Evolutionary conservation across 208 protist genomes (phyloP), one percentile per base, ranked within the genome.

Genomic region (Tetramitus jugosus): DNA sequence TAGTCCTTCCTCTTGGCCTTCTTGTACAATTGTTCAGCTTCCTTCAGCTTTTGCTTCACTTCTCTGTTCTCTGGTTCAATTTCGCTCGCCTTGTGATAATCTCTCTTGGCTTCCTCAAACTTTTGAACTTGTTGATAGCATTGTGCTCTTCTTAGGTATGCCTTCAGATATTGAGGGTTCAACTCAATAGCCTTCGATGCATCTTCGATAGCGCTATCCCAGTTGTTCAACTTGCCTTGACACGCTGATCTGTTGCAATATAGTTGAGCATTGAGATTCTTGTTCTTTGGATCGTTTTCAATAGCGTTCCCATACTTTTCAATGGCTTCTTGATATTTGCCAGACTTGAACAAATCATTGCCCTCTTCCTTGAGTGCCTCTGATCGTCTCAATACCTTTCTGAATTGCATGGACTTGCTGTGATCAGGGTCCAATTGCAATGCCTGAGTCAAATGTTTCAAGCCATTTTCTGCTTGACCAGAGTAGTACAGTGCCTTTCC

Each of bases 121-220:
- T 94, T 84, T 60, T 90, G 86, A n/a, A 94, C 77, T 49, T 88
- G 80, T 72, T 90, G 86, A 26, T 90, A 80, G 72, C 92, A 90
- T 64, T 90, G 86, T 43, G 86, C 91, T 40, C 92, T 87, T 37
- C 93, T 84, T 26, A 93, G 88, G 77, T 91, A 93, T 61, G 94
- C 86, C 77, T 95, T 95, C 0, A 87, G 86, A 56, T 85, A 90
- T 35, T 75, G 88, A 29, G 77, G 74, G 52, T 93, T 91, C 78
- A 92, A 90, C 74, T 90, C 90, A 74, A 96, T 89, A 60, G 93
- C 92, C 82, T 89, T 95, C 76, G 89, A 90, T 80, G 91, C 94
- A 81, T 96, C 90, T 46, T 94, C 80, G 35, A 94, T 72, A 13
- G 90, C 91, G 3, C 89, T 87, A 35, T 89, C 86, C 83, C 86